Evolutionary conservation across 257 asterid genomes (phyloP).

Genomic region (Capsicum pubescens): DNA sequence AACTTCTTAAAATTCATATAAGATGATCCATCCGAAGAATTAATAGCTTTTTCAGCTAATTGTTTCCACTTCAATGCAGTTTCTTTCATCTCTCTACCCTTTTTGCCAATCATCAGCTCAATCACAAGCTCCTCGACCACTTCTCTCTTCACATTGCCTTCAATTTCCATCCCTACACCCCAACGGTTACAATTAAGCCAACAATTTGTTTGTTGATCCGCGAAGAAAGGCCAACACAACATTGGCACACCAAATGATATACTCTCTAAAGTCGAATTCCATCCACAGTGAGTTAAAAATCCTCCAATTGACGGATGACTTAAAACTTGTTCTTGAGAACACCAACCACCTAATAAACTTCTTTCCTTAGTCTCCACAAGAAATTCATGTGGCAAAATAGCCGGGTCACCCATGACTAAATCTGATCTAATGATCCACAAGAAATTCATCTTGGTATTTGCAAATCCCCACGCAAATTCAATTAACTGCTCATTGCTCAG

Average conservation of each 20-base stretch:
- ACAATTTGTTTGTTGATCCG: conserved; percentile 38
- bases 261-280: conserved; percentile 40
- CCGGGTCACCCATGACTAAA: conserved; percentile 35
- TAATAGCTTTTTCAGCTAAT: conserved; percentile 30
- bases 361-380: conserved; percentile 32
- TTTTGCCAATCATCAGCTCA: conserved; percentile 37
- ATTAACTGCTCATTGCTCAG: conserved; percentile 28
- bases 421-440: conserved; percentile 47
- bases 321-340: conserved; percentile 38
- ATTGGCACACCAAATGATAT: conserved; percentile 38
- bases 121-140: conserved; percentile 36
- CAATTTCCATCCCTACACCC: conserved; percentile 41
- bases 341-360: conserved; percentile 39
- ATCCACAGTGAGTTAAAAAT: conserved; percentile 41
- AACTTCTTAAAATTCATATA: conserved; percentile 34
- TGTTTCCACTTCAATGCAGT: conserved; percentile 36
- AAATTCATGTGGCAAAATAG: conserved; percentile 38
- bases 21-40: conserved; percentile 28
- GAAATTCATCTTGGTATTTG: conserved; percentile 35
- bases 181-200: conserved; percentile 34
- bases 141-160: conserved; percentile 32
- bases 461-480: conserved; percentile 50
- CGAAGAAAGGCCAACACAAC: conserved; percentile 41
- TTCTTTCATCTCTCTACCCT: conserved; percentile 34
- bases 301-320: conserved; percentile 38